phyloP scores from a whole-genome alignment of 345 rosid genomes.

The Dimocarpus longan region DNA sequence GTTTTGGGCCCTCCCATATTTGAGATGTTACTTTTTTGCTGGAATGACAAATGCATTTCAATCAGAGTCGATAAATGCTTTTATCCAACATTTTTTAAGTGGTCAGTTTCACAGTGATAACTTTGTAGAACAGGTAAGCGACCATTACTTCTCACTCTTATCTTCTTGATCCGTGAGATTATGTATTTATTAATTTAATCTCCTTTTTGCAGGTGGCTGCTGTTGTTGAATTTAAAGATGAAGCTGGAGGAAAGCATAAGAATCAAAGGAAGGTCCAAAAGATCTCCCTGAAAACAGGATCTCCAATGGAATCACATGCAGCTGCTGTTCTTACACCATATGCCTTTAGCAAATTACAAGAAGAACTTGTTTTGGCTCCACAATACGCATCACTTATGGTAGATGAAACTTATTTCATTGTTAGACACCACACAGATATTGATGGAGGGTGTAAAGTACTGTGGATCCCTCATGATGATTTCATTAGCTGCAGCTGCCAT shows the following conservation, averaged over 20 bases:
- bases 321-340: conserved; percentile 61
- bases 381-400: conserved; percentile 56
- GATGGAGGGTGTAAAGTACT: conserved; percentile 56
- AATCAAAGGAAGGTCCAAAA: conserved; percentile 38
- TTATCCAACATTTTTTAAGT: conserved; percentile 47
- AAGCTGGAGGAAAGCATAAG: conserved; percentile 46
- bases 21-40: conserved; percentile 57
- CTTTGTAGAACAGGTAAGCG: conserved; percentile 51
- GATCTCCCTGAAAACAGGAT: conserved; percentile 56
- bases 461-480: conserved; percentile 55
- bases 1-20: conserved; percentile 59
- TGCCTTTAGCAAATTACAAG: conserved; percentile 60
- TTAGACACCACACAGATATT: conserved; percentile 53
- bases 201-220: conserved; percentile 43
- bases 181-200: background rate
- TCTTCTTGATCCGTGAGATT: conserved; percentile 11
- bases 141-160: background rate
- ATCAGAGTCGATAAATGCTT: conserved; percentile 48
- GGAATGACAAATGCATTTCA: conserved; percentile 46
- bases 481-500: conserved; percentile 61
- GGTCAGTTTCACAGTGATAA: conserved; percentile 43
- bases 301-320: conserved; percentile 66
- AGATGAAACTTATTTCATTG: conserved; percentile 52
- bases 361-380: conserved; percentile 64
- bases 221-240: conserved; percentile 40